phyloP scores from a whole-genome alignment of 768 basidiomycete species.

The Melanogaster broomeanus region DNA sequence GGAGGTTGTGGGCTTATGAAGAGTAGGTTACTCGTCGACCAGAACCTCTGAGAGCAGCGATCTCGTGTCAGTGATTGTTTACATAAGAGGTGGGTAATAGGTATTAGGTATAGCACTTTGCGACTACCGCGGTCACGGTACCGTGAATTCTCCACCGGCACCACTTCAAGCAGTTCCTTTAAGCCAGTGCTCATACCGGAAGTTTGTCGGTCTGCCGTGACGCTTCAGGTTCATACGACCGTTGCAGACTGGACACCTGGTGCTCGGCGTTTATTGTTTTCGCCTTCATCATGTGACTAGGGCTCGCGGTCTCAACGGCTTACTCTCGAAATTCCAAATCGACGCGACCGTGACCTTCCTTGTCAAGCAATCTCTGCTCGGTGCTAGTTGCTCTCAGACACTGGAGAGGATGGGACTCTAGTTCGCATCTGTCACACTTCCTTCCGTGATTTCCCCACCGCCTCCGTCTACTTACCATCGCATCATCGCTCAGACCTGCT shows the following conservation, averaged over 20 bases:
- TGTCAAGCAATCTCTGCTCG: constrained; percentile 12
- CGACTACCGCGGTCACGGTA: constrained; percentile 29
- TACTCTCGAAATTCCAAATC: constrained; percentile 8
- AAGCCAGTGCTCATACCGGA: not conserved
- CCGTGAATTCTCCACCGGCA: constrained; percentile 10
- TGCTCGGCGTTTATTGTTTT: constrained; percentile 14
- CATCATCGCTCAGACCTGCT: constrained; percentile 12
- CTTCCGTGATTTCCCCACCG: constrained; percentile 23
- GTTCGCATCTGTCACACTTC: constrained; percentile 21
- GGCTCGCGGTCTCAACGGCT: constrained; percentile 7
- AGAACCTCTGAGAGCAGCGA: no score
- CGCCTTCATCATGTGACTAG: constrained; percentile 14
- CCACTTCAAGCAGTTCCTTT: constrained; percentile 13
- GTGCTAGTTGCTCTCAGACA: constrained; percentile 14
- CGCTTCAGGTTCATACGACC: constrained; percentile 9
- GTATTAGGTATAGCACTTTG: no score
- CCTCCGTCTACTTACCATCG: constrained; percentile 6
- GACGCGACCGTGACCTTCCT: constrained; percentile 10
- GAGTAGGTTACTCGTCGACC: no score
- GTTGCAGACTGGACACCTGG: constrained; percentile 7
- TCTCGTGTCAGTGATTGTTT: no score
- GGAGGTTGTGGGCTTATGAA: no score
- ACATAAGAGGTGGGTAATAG: no score
- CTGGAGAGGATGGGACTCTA: constrained; percentile 7
- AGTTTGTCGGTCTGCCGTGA: constrained; percentile 13